phyloP scores from a whole-genome alignment of 768 basidiomycete species.

The Naganishia friedmannii region DNA sequence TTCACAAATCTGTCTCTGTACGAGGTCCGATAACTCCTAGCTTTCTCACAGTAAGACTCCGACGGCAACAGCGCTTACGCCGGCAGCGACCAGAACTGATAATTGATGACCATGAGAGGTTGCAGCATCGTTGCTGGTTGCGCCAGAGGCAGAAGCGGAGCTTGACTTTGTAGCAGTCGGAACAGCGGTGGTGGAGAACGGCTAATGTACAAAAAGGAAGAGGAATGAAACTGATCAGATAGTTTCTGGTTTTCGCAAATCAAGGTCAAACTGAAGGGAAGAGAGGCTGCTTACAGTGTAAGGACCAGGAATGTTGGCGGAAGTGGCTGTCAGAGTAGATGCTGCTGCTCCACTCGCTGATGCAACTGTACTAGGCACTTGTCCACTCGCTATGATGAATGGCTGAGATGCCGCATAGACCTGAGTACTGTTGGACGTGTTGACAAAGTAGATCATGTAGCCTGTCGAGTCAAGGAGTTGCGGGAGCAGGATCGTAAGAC shows the following conservation, averaged over 20 bases:
- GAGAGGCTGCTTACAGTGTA: conserved; percentile 3
- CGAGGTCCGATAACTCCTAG: too few relatives aligned
- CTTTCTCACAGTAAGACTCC: background rate
- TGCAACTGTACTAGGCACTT: background rate
- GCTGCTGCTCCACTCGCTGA: background rate
- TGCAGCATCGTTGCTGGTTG: background rate
- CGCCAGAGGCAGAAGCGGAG: background rate
- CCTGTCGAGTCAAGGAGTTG: conserved; percentile 22
- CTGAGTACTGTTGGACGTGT: conserved; percentile 54
- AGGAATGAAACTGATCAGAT: background rate
- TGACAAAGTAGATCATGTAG: conserved; percentile 54
- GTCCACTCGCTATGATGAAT: conserved; percentile 59
- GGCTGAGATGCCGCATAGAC: conserved; percentile 60
- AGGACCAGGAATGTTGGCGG: conserved; percentile 15
- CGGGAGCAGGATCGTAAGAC: conserved; percentile 22
- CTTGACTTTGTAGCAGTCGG: background rate
- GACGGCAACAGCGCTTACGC: background rate
- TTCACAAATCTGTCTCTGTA: too few relatives aligned
- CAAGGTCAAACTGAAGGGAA: background rate
- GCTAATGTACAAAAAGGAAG: background rate
- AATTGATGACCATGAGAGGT: background rate
- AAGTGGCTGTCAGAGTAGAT: background rate
- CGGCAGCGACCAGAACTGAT: background rate
- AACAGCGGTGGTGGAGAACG: conserved; percentile 5
- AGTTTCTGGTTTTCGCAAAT: background rate